phyloP scores from a whole-genome alignment of 352 stramenopile genomes.

The Lagenidium giganteum region DNA sequence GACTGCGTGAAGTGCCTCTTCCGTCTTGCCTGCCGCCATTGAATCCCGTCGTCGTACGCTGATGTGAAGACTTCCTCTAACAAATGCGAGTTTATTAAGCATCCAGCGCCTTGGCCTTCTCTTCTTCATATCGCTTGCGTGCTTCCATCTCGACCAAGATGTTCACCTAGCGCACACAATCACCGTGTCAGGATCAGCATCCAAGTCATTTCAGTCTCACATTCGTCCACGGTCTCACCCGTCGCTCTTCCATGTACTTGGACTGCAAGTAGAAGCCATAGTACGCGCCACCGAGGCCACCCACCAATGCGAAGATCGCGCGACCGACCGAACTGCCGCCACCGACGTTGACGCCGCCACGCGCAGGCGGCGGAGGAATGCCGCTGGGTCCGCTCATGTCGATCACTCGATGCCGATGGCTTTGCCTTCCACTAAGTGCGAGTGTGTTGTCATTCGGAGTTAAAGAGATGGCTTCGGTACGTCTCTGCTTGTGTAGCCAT shows the following conservation, averaged over 20 bases:
- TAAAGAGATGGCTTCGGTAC: too few species aligned
- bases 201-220: too few species aligned
- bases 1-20: constrained; percentile 27
- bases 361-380: constrained; percentile 12
- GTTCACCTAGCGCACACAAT: constrained; percentile 29
- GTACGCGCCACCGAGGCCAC: constrained; percentile 67
- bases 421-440: too few species aligned
- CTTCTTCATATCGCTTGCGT: constrained; percentile 48
- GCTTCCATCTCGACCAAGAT: constrained; percentile 59
- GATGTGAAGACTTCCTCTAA: too few species aligned
- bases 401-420: too few species aligned
- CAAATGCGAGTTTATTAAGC: background rate
- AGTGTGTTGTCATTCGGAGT: too few species aligned
- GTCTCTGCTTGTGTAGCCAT: too few species aligned
- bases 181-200: too few species aligned
- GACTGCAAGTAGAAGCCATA: constrained; percentile 80
- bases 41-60: too few species aligned
- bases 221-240: too few species aligned
- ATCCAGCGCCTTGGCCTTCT: constrained; percentile 20
- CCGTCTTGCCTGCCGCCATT: constrained; percentile 8
- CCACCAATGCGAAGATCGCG: constrained; percentile 60
- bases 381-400: constrained; percentile 11
- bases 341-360: constrained; percentile 60
- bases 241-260: constrained; percentile 79
- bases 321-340: constrained; percentile 63